A percentile compares a stretch with the other conserved stretches of the same genome.
Evolutionary conservation across 306 rosid genomes (phyloP).

Genomic region (Prunus mume): DNA sequence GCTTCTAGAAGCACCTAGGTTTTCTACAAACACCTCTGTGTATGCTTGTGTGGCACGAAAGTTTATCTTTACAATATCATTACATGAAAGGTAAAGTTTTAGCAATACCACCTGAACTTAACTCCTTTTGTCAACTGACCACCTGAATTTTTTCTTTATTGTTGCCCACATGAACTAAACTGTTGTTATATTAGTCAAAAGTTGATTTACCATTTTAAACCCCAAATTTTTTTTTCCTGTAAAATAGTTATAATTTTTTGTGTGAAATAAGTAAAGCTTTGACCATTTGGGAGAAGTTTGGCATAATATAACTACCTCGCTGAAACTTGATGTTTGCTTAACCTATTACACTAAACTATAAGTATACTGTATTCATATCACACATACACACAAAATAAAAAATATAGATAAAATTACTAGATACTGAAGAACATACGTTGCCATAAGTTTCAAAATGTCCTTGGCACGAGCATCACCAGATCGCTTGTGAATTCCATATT

Average conservation of each 20-base stretch:
- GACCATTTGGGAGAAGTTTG: background rate
- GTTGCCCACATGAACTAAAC: no score
- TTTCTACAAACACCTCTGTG: background rate
- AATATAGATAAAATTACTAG: background rate
- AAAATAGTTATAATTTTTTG: background rate
- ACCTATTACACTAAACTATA: background rate
- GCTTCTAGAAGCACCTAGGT: constrained; percentile 10
- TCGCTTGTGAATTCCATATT: constrained; percentile 83
- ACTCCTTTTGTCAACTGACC: no score
- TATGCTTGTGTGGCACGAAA: background rate
- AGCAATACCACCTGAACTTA: background rate
- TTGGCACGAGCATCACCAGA: constrained; percentile 71
- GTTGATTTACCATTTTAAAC: background rate
- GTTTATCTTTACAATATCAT: background rate
- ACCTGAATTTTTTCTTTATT: background rate
- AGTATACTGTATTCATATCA: background rate
- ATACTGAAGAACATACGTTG: constrained; percentile 45
- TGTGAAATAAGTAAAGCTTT: background rate
- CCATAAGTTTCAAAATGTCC: constrained; percentile 90
- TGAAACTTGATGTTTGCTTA: background rate
- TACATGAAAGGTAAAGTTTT: background rate
- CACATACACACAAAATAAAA: background rate
- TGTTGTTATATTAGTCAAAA: background rate
- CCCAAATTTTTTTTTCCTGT: background rate
- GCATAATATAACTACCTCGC: background rate